Base-by-base conservation (phyloP, 2,329 filamentous ascomycete species). In the Beauveria australis region DNA sequence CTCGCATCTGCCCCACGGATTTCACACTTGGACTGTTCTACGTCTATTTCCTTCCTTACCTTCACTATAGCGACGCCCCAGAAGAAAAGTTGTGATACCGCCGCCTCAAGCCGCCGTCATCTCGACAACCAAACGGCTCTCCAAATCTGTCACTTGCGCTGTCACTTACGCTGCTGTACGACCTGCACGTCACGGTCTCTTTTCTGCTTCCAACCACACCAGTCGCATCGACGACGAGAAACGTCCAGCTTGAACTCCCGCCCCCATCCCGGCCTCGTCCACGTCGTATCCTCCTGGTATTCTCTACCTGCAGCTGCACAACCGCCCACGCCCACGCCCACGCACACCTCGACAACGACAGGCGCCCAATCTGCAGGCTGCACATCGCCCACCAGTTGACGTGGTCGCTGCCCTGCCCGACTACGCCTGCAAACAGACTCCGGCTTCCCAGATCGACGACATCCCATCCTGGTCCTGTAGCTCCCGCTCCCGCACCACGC, bases 401-500 rank as follows among this genome's bases (percentile, higher is more conserved):
- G 57, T 59, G 57, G 57, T 53, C 57, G 18, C 22, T 53, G 49
- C 37, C 40, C 49, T 30, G 37, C 44, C 56, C 22, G 46, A 48
- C 56, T 30, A 56, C 44, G n/a, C 24, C 41, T 46, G 26, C n/a
- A 37, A 28, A 19, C 10, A 26, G 30, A 10, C 24, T 30, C 10
- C 26, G 28, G 22, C 53, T 46, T 16, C 26, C 14, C 28, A 47
- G 53, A 56, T 47, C 53, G 53, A 47, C 53, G 28, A 56, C 43
- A 37, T 30, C 43, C 28, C 52, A 53, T 53, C 37, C 22, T 26
- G 52, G 52, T 46, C 28, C 51, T 41, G 46, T 61, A 56, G 59
- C 53, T 61, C 53, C 59, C 59, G 59, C 59, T 61, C 46, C 58
- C 58, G 58, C 33, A 59, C 57, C 57, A 59, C 57, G 57, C 57